A percentile compares a stretch with the other conserved stretches of the same genome.
These are phyloP conservation scores for Nemania sp. DNA, from an alignment of 2,329 filamentous ascomycete genomes.

Conservation along the genomic window DNA sequence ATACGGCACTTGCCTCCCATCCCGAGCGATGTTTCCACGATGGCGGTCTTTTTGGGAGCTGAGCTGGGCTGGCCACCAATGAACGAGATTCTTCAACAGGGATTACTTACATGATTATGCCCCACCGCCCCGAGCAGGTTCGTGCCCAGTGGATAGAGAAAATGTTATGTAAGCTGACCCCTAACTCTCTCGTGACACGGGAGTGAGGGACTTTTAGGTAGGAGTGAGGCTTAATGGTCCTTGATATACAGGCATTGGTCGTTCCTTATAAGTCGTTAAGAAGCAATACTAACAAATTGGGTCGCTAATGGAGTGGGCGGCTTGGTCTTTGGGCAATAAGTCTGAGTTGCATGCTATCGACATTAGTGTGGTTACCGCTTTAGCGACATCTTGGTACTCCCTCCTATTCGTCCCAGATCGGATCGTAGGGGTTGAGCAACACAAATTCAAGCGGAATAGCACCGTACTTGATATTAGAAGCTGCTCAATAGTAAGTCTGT, in stretches of 20 bases:
- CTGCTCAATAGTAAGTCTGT: neutral
- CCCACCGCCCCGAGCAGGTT: conserved; percentile 10
- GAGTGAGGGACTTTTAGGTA: conserved; percentile 9
- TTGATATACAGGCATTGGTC: conserved; percentile 10
- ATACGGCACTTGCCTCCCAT: conserved; percentile 24
- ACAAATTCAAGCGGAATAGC: neutral
- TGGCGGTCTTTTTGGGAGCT: conserved; percentile 6
- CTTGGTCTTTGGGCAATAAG: conserved; percentile 6
- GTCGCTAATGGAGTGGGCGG: conserved; percentile 1
- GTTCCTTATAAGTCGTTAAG: conserved; percentile 10
- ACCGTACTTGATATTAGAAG: neutral
- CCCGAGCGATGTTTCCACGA: conserved; percentile 20
- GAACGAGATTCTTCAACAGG: conserved; percentile 17
- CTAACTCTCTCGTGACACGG: conserved; percentile 18
- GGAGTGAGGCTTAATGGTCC: conserved; percentile 27
- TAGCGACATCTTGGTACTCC: conserved; percentile 1
- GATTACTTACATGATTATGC: neutral
- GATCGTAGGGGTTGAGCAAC: neutral
- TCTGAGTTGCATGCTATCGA: neutral
- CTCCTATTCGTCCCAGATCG: neutral
- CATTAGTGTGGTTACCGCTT: neutral
- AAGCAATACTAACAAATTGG: conserved; percentile 15
- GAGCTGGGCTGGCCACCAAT: neutral
- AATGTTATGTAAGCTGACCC: conserved; percentile 20
- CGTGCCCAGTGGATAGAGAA: neutral